phyloP scores from a whole-genome alignment of 352 stramenopile species.

The Phytophthora fragariae region DNA sequence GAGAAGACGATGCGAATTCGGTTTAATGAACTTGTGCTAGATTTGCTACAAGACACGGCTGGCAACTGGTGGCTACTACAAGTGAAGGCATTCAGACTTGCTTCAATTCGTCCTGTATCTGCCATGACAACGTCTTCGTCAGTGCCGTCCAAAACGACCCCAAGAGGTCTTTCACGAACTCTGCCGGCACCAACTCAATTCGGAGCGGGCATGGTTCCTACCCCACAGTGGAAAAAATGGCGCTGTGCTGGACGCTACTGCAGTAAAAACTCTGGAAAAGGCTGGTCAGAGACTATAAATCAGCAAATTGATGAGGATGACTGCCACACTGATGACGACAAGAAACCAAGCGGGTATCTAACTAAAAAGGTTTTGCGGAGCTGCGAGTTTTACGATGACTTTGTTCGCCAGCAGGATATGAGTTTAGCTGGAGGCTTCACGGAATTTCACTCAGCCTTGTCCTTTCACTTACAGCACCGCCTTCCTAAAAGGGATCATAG shows the following conservation, averaged over 20 bases:
- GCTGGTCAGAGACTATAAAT: not conserved
- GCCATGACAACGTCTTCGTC: constrained; percentile 5
- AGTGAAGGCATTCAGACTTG: constrained; percentile 69
- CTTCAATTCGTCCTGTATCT: constrained; percentile 28
- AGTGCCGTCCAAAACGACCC: not conserved
- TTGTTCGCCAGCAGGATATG: constrained; percentile 45
- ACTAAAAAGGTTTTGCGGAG: constrained; percentile 76
- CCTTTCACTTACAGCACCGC: constrained; percentile 67
- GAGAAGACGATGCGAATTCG: constrained; percentile 49
- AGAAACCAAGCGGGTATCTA: constrained; percentile 52
- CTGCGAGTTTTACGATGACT: constrained; percentile 73
- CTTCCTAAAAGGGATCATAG: constrained; percentile 57
- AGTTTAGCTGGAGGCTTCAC: constrained; percentile 55
- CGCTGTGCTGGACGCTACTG: constrained; percentile 57
- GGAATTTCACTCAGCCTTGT: constrained; percentile 47
- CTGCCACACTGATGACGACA: constrained; percentile 4
- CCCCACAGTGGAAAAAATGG: constrained; percentile 54
- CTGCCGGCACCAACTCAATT: constrained; percentile 59
- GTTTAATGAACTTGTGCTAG: constrained; percentile 60
- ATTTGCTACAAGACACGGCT: constrained; percentile 60
- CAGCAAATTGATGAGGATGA: constrained; percentile 13
- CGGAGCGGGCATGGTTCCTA: constrained; percentile 19
- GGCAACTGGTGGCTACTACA: constrained; percentile 76
- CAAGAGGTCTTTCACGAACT: constrained; percentile 32
- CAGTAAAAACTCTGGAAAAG: not conserved